A percentile compares a stretch with the other conserved stretches of the same genome.
Conservation (phyloP, 139 green algal species). For the Coelastrella sp. region DNA sequence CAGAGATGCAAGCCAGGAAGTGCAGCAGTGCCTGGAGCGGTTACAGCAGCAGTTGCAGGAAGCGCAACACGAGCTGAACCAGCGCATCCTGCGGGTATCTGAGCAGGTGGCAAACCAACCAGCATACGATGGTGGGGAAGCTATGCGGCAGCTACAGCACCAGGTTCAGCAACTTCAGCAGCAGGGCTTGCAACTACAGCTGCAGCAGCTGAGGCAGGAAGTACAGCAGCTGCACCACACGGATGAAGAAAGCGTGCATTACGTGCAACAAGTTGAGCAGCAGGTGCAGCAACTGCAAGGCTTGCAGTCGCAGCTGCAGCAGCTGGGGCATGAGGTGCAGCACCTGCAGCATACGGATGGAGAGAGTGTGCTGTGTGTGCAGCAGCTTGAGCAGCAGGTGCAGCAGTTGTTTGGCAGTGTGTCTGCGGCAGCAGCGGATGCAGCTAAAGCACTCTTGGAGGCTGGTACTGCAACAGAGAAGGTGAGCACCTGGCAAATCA, state of each 20-base stretch:
- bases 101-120: neutral
- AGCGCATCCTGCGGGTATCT: neutral
- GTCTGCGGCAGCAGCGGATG: slow-evolving; percentile 2
- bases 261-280: neutral
- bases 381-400: neutral
- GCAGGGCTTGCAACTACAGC: neutral
- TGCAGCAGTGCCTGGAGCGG: slow-evolving; percentile 5
- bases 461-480: neutral
- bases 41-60: neutral
- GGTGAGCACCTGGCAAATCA: no score
- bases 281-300: neutral
- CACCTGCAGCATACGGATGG: neutral
- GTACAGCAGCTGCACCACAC: neutral
- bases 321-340: neutral
- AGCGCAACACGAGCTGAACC: neutral
- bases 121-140: neutral
- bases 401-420: neutral
- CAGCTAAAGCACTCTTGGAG: neutral
- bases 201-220: neutral
- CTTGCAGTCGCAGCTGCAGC: neutral
- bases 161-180: slow-evolving; percentile 7
- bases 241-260: neutral
- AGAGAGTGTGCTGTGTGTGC: neutral
- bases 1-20: neutral
- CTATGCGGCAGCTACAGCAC: slow-evolving; percentile 1